phyloP scores from a whole-genome alignment of 2,329 filamentous ascomycete genomes.

The Stromatinia cepivora region DNA sequence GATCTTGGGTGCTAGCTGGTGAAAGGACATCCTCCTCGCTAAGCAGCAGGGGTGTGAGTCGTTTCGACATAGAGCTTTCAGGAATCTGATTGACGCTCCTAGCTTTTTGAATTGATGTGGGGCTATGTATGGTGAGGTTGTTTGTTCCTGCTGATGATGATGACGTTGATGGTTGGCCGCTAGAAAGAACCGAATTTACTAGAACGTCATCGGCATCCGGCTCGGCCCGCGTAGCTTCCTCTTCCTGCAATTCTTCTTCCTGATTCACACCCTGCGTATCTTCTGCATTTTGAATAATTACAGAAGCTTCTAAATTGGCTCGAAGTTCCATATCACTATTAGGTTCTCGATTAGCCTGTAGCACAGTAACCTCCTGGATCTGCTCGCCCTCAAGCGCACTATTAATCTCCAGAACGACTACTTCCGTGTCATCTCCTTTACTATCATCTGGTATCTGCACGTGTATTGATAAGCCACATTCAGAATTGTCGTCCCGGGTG shows the following conservation, averaged over 20 bases:
- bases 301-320: not conserved
- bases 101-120: not conserved
- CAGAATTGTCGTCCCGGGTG: not conserved
- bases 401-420: not conserved
- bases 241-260: not conserved
- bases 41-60: not conserved
- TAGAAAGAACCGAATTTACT: not conserved
- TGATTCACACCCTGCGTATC: not conserved
- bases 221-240: conserved; percentile 8
- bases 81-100: not conserved
- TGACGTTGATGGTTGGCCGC: conserved; percentile 16
- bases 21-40: not conserved
- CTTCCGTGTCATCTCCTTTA: not conserved
- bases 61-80: not conserved
- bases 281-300: not conserved
- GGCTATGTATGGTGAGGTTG: conserved; percentile 2
- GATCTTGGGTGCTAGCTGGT: conserved; percentile 2
- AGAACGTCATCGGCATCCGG: not conserved
- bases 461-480: not conserved
- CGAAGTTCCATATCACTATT: not conserved
- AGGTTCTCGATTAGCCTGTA: not conserved
- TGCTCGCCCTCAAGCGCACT: no score
- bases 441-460: not conserved
- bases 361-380: not conserved
- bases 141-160: conserved; percentile 6